phyloP scores from a whole-genome alignment of 805 yeast genomes.

The Lipomyces orientalis region DNA sequence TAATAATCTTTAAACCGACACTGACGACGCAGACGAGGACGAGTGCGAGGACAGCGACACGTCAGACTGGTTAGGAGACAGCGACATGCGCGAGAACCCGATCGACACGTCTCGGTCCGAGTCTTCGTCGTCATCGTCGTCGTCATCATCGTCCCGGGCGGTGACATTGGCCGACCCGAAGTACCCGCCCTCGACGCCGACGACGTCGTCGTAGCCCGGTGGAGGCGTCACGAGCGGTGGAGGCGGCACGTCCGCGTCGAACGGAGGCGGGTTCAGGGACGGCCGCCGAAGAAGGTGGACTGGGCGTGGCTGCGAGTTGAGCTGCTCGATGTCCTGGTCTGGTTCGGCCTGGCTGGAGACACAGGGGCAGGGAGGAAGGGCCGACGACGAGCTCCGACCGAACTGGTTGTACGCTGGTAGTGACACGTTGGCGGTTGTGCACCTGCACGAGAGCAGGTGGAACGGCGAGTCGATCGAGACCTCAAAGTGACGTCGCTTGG shows the following conservation, averaged over 20 bases:
- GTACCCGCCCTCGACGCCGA: conserved; percentile 40
- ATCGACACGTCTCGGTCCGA: conserved; percentile 25
- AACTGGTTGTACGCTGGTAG: conserved; percentile 49
- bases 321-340: conserved; percentile 1
- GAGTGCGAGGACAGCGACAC: not conserved
- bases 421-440: conserved; percentile 50
- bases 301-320: conserved; percentile 49
- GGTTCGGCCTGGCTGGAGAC: conserved; percentile 7
- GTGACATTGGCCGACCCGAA: conserved; percentile 11
- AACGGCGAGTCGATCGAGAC: conserved; percentile 94
- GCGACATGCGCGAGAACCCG: conserved; percentile 22
- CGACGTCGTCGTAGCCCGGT: conserved; percentile 56
- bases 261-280: conserved; percentile 67
- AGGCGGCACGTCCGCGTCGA: conserved; percentile 53
- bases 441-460: conserved; percentile 73
- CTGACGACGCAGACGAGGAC: not conserved
- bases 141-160: conserved; percentile 5
- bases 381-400: conserved; percentile 61
- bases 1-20: not conserved
- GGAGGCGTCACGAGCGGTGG: conserved; percentile 49
- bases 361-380: conserved; percentile 37
- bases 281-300: conserved; percentile 61
- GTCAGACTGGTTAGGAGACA: conserved; percentile 4
- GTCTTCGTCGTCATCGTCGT: conserved; percentile 28
- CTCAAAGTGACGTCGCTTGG: conserved; percentile 87